These are phyloP conservation scores for Lipomyces sp. DNA, from an alignment of 805 yeast species.

Conservation along the genomic window DNA sequence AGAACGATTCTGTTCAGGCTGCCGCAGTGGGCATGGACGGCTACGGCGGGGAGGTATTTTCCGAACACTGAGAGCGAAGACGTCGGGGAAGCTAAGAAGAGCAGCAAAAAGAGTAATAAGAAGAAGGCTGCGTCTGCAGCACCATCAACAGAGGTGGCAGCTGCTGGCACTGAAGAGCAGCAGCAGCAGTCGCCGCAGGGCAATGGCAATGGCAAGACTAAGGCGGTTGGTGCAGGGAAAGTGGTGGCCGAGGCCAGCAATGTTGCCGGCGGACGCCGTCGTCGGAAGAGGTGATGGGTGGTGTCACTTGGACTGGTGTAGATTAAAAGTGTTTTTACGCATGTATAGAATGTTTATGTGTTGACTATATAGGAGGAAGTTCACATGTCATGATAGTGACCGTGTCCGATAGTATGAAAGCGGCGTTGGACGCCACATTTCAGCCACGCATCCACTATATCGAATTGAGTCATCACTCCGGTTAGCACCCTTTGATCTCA, in stretches of 20 bases:
- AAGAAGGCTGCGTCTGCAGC: constrained; percentile 26
- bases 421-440: too few species aligned
- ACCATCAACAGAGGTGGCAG: constrained; percentile 8
- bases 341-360: too few species aligned
- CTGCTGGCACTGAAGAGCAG: too few species aligned
- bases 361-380: too few species aligned
- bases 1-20: constrained; percentile 36
- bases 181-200: too few species aligned
- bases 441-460: too few species aligned
- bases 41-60: constrained; percentile 23
- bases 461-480: too few species aligned
- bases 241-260: constrained; percentile 21
- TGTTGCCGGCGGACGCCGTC: constrained; percentile 28
- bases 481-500: not conserved
- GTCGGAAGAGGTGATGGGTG: constrained; percentile 10
- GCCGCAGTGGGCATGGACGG: constrained; percentile 29
- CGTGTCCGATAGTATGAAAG: too few species aligned
- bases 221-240: constrained; percentile 11
- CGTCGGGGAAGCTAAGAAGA: constrained; percentile 9
- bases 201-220: constrained; percentile 2
- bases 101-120: constrained; percentile 6
- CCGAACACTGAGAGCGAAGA: constrained; percentile 5
- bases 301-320: too few species aligned
- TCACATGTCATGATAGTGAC: too few species aligned
- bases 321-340: too few species aligned